These are phyloP conservation scores for Pichia thaimueangensis DNA, from an alignment of 805 yeast genomes.

Conservation along the genomic window DNA sequence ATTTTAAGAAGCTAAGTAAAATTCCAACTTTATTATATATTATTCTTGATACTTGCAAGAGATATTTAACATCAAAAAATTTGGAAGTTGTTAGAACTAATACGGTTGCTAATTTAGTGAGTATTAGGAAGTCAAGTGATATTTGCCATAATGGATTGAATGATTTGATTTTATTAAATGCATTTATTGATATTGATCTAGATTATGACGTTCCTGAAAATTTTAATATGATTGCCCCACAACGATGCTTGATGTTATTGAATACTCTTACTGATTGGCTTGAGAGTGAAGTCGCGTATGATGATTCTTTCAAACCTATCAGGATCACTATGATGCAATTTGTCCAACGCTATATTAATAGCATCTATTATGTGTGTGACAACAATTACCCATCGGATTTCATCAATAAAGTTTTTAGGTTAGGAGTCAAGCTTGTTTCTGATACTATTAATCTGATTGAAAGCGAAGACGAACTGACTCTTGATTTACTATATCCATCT, in stretches of 20 bases:
- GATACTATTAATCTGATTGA: constrained; percentile 39
- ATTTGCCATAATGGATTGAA: constrained; percentile 38
- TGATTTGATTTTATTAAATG: constrained; percentile 42
- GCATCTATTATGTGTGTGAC: constrained; percentile 28
- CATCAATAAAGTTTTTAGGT: constrained; percentile 28
- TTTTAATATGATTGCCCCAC: constrained; percentile 49
- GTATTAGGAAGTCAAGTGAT: constrained; percentile 36
- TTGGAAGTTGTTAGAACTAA: constrained; percentile 52
- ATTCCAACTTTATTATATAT: constrained; percentile 32
- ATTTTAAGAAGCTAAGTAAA: constrained; percentile 29
- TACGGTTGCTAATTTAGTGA: constrained; percentile 60
- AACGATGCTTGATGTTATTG: constrained; percentile 58
- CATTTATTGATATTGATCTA: constrained; percentile 33
- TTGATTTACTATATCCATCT: constrained; percentile 42
- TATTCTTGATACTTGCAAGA: constrained; percentile 30
- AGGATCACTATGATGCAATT: constrained; percentile 49
- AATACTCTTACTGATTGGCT: constrained; percentile 50
- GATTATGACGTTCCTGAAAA: constrained; percentile 21
- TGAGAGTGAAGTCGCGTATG: constrained; percentile 57
- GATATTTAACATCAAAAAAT: constrained; percentile 30
- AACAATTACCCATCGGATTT: constrained; percentile 25
- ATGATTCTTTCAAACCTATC: constrained; percentile 42
- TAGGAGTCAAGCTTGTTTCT: constrained; percentile 34
- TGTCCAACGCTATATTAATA: constrained; percentile 24
- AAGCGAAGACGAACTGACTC: constrained; percentile 14